These are phyloP conservation scores for Colletotrichum liaoningense DNA, from an alignment of 2,329 filamentous ascomycete genomes.

Conservation along the genomic window DNA sequence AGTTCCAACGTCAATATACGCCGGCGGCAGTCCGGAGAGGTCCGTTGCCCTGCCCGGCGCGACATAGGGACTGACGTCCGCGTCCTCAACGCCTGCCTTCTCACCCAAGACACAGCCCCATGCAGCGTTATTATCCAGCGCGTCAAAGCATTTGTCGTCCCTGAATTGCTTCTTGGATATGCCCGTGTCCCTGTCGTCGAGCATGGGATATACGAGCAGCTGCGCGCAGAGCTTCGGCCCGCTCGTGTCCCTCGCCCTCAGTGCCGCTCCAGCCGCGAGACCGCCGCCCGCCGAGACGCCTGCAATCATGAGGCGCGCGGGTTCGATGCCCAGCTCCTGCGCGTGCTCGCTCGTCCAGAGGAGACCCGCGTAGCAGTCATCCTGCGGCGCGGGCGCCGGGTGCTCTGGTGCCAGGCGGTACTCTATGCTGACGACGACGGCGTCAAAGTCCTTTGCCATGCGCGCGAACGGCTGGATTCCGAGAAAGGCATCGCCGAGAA, in stretches of 20 bases:
- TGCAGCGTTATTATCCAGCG: constrained; percentile 51
- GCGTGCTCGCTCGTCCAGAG: constrained; percentile 51
- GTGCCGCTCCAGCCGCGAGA: constrained; percentile 50
- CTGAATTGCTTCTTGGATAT: constrained; percentile 44
- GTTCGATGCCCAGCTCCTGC: constrained; percentile 52
- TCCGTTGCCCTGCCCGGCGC: constrained; percentile 50
- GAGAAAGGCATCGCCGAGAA: constrained; percentile 25
- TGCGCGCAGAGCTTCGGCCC: constrained; percentile 49
- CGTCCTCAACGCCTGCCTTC: constrained; percentile 40
- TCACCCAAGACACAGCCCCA: constrained; percentile 55
- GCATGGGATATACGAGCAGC: constrained; percentile 59
- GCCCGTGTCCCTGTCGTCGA: constrained; percentile 54
- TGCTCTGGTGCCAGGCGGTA: constrained; percentile 60
- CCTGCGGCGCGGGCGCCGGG: constrained; percentile 33
- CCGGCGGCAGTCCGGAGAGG: constrained; percentile 52
- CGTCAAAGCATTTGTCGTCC: constrained; percentile 39
- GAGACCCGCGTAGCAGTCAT: constrained; percentile 45
- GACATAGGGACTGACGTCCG: constrained; percentile 47
- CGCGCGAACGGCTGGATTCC: constrained; percentile 1
- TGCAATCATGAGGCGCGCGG: constrained; percentile 50
- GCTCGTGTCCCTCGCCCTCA: constrained; percentile 50
- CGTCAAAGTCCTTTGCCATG: constrained; percentile 15
- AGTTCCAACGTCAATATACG: constrained; percentile 56
- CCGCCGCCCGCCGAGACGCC: constrained; percentile 57
- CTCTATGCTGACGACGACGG: constrained; percentile 55